Evolutionary conservation across 179 eudicot genomes (phyloP), one percentile per base, ranked within the genome.

Genomic region (Spergularia azorica): DNA sequence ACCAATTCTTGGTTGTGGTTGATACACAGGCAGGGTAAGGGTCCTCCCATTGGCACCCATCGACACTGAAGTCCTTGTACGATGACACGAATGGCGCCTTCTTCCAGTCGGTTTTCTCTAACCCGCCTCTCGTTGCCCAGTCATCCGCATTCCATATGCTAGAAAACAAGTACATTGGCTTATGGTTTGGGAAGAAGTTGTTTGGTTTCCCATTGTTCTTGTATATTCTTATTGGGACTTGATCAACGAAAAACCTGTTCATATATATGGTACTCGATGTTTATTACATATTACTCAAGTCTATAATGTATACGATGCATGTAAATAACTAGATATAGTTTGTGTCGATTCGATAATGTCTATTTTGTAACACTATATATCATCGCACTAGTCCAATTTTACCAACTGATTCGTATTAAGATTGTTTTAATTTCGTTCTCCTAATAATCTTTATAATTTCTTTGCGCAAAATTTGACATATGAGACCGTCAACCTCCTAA

Each of bases 121-220:
- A 81, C 3, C 99, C 98, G 0, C 99, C 98, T 13, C 97, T 75
- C 0, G 98, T 95, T 3, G 98, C 98, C 98, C 98, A 94, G 7
- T 87, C 90, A 52, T 94, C 97, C 0, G 97, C 97, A 51, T 95
- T 90, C 98, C 99, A 95, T 12, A 95, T 91, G 87, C 98, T 95
- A 1, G 97, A 95, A 82, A 93, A 95, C n/a, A 95, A 72, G 89
- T 93, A 93, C 98, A 95, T 95, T 26, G 98, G 97, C 84, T 95
- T 91, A 85, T 89, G 77, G 43, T 88, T 83, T 1, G 97, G 99
- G 88, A 91, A 95, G 88, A 91, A 95, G 71, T 84, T 81, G 91
- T 95, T 95, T 16, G 85, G 79, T 79, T 93, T 83, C 51, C 89
- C 79, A 0, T 97, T 89, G 81, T 95, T 95, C 86, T 90, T 95